phyloP scores from a whole-genome alignment of 805 yeast species.

The Starmerella apis region DNA sequence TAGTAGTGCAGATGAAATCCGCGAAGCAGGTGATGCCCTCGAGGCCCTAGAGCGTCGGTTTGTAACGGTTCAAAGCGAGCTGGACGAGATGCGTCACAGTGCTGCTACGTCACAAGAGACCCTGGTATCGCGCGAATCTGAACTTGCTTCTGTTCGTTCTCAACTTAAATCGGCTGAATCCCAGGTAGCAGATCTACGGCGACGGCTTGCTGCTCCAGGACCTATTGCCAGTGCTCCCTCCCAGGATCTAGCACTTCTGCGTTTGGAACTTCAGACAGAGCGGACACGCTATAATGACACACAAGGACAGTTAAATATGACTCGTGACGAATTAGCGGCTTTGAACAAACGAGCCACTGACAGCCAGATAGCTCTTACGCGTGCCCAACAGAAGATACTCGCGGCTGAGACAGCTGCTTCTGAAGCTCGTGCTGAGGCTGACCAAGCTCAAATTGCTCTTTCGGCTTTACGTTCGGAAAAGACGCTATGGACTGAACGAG shows the following conservation, averaged over 20 bases:
- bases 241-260: slow-evolving; percentile 11
- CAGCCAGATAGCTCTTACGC: slow-evolving; percentile 1
- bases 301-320: slow-evolving; percentile 28
- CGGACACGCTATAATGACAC: slow-evolving; percentile 29
- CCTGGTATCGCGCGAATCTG: background rate
- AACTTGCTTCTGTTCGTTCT: background rate
- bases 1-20: slow-evolving; percentile 30
- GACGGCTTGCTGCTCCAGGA: slow-evolving; percentile 2
- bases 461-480: background rate
- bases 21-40: slow-evolving; percentile 32
- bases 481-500: slow-evolving; percentile 7
- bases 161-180: background rate
- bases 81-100: background rate
- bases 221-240: background rate
- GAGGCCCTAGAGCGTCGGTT: slow-evolving; percentile 26
- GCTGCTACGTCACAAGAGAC: background rate
- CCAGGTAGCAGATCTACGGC: slow-evolving; percentile 2
- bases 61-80: slow-evolving; percentile 3
- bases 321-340: slow-evolving; percentile 24
- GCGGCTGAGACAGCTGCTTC: background rate
- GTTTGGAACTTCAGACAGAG: slow-evolving; percentile 23
- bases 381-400: slow-evolving; percentile 8
- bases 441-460: background rate
- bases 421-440: slow-evolving; percentile 17
- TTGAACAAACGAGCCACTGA: background rate